phyloP scores from a whole-genome alignment of 2,329 filamentous ascomycete species.

The Sporothrix variecibatus region DNA sequence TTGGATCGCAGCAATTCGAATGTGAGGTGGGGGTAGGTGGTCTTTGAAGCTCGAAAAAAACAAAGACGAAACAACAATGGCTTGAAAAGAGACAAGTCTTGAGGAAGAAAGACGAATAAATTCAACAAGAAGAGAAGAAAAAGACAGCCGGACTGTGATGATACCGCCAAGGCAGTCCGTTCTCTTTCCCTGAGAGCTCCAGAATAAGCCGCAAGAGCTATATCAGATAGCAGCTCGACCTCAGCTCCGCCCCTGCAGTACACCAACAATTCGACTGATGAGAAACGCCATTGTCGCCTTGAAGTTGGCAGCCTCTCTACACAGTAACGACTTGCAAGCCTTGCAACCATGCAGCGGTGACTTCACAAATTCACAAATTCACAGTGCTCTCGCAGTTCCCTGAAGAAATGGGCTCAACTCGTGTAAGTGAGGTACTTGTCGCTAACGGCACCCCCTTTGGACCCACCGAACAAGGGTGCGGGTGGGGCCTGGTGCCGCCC shows the following conservation, averaged over 20 bases:
- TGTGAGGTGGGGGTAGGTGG: background rate
- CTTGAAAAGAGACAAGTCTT: background rate
- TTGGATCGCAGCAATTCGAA: background rate
- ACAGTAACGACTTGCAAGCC: background rate
- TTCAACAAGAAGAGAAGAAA: background rate
- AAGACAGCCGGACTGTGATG: background rate
- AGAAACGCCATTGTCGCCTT: background rate
- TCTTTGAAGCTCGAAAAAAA: background rate
- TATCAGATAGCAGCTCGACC: background rate
- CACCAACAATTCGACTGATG: background rate
- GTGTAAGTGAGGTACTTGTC: constrained; percentile 12
- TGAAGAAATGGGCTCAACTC: background rate
- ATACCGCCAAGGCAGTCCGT: background rate
- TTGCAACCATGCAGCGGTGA: background rate
- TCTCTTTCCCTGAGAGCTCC: background rate
- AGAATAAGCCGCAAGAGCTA: background rate
- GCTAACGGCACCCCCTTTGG: constrained; percentile 10
- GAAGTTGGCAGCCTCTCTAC: background rate
- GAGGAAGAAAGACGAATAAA: background rate
- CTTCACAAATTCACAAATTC: background rate
- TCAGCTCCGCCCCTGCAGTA: background rate
- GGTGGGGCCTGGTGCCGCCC: background rate
- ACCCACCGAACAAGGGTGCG: background rate
- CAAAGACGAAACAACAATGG: background rate
- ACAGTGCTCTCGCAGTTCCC: background rate